Evolutionary conservation across 108 stramenopile genomes (phyloP), one percentile per base, ranked within the genome.

Genomic region (Halocafeteria seosinensis): DNA sequence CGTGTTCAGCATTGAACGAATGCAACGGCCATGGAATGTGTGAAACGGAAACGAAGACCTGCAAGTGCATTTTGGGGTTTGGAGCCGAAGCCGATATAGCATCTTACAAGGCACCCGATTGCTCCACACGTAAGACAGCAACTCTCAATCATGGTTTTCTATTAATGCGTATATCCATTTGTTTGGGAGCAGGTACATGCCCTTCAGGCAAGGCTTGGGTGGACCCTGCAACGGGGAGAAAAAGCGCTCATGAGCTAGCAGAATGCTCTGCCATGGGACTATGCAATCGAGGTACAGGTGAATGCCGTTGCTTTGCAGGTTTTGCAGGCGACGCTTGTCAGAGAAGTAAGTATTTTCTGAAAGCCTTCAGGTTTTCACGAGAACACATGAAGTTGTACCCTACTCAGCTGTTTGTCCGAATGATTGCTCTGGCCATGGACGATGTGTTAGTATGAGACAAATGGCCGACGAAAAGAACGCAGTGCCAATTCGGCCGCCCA

Each of bases 241-340:
- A 66, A 60, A 68, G 50, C 0, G 86, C 85, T 17, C 86, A 87
- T 52, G 42, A 55, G 12, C 55, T 60, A 32, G 52, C 33, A 11
- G 84, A 83, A 61, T 87, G 86, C 64, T 83, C 81, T 28, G 81
- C 78, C 67, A 79, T 78, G 60, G 87, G 87, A 0, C 61, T 50
- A 12, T 87, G 87, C 55, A 53, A 86, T 62, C 52, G 79, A 1
- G 31, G 55, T 3, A 70, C 71, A 0, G 87, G 87, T 26, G 51
- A 66, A 34, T 87, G 87, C 62, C 24, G 51, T 0, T 87, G 87
- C 69, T 76, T 85, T 24, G 65, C 78, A 28, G 87, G 85, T 4
- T 87, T 84, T 60, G 62, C 70, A 6, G 87, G 87, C 4, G 66
- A 61, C 8, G 84, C 85, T 21, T 87, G 87, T 70, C 69, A 87